Evolutionary conservation across 345 rosid species (phyloP), one percentile per base, ranked within the genome.

Genomic region (Moricandia arvensis): DNA sequence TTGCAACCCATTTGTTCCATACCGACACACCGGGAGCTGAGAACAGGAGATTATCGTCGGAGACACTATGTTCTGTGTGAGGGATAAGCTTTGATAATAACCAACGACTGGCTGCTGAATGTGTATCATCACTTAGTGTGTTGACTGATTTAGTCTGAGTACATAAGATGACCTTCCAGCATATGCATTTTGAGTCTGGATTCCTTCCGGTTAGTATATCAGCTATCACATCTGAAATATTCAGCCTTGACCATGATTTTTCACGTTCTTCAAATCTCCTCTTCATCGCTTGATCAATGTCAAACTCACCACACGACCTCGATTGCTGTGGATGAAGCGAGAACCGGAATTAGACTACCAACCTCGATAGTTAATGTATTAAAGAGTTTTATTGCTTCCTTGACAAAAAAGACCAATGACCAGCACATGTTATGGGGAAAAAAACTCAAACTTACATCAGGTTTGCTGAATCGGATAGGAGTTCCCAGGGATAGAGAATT

Each of bases 241-340:
- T 92, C 80, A 92, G 86, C 83, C 78, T 89, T 62, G 90, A 88
- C 92, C 91, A 92, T 70, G 99, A 95, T 72, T 64, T 82, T 71
- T 86, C 82, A 9, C 80, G 87, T 78, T 83, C 93, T 82, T 77
- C 80, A 45, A 58, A 74, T 80, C 99, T 89, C 83, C 79, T 87
- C 83, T 74, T 82, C 87, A 87, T 80, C n/a, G 87, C 79, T 51
- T 78, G 85, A 82, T 90, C 90, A 79, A 92, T 88, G 73, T 92
- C 87, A 80, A 95, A 82, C 81, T 82, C 80, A 24, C 62, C 78
- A 72, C 74, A 16, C 43, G 59, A 58, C 76, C 79, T 82, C 11
- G 69, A 59, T 80, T 83, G 88, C 98, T 90, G 78, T 76, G 75
- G 8, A 47, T 33, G 66, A 66, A 67, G 59, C 60, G 79, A 43